Percentiles rank a stretch among this genome's conserved stretches.
These are phyloP conservation scores for Aspergillus nanangensis DNA, from an alignment of 495 filamentous ascomycete species.

Conservation along the genomic window DNA sequence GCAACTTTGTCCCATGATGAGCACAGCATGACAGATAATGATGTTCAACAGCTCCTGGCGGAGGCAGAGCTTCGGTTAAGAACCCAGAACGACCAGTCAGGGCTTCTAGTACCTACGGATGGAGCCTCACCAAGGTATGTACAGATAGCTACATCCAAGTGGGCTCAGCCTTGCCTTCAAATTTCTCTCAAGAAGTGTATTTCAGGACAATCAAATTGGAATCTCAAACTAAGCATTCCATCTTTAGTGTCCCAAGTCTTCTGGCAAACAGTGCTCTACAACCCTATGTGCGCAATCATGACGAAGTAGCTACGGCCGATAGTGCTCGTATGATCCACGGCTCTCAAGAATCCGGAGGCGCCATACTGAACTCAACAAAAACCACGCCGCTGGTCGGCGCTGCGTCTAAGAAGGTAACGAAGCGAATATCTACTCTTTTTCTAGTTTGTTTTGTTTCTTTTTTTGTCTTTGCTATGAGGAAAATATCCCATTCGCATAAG, in stretches of 20 bases:
- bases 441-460: too few species aligned
- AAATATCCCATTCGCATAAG: constrained; percentile 54
- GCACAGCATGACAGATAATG: constrained; percentile 43
- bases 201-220: too few species aligned
- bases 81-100: constrained; percentile 6
- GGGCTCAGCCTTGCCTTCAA: neutral
- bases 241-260: constrained; percentile 46
- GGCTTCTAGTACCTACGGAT: neutral
- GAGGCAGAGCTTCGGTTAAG: constrained; percentile 60
- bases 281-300: constrained; percentile 45
- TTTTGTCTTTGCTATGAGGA: constrained; percentile 73
- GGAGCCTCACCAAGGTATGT: constrained; percentile 18
- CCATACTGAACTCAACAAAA: too few species aligned
- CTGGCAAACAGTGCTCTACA: constrained; percentile 28
- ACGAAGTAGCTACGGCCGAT: constrained; percentile 45
- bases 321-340: constrained; percentile 36
- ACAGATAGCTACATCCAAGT: neutral
- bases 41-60: constrained; percentile 57
- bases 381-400: too few species aligned
- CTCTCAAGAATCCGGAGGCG: constrained; percentile 27
- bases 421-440: constrained; percentile 8
- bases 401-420: constrained; percentile 47
- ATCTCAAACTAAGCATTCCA: too few species aligned
- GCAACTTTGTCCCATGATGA: constrained; percentile 14
- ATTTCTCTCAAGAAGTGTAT: too few species aligned